Conservation (phyloP, 140 eudicot genomes). For the Stevia rebaudiana region DNA sequence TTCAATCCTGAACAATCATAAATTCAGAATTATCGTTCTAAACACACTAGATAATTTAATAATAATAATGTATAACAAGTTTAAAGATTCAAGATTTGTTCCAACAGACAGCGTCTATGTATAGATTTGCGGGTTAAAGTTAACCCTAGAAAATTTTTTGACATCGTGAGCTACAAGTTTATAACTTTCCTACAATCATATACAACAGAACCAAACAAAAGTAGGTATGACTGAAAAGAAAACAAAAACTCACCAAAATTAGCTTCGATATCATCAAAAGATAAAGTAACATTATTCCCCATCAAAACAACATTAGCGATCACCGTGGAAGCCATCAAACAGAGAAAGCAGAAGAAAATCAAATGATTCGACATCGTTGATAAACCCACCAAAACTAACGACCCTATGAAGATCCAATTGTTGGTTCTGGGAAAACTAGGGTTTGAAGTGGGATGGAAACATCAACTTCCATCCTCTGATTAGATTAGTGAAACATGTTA, state of each 20-base stretch:
- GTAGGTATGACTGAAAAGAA: background rate
- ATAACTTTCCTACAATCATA: background rate
- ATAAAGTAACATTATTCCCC: constrained; percentile 49
- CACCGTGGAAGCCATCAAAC: constrained; percentile 36
- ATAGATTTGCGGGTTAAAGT: background rate
- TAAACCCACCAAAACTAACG: constrained; percentile 18
- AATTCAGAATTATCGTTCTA: background rate
- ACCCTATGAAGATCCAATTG: constrained; percentile 12
- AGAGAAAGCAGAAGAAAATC: constrained; percentile 29
- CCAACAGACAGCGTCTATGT: no score
- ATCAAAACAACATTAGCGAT: constrained; percentile 58
- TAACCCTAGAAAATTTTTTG: background rate
- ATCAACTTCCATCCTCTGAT: constrained; percentile 81
- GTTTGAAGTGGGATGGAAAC: constrained; percentile 50
- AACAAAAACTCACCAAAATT: constrained; percentile 62
- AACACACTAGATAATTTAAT: background rate
- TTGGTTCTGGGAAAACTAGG: constrained; percentile 14
- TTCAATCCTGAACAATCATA: background rate
- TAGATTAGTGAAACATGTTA: constrained; percentile 27
- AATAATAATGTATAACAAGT: background rate
- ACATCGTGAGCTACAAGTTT: background rate
- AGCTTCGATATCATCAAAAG: constrained; percentile 84
- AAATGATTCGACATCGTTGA: constrained; percentile 37
- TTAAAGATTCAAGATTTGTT: constrained; percentile 3
- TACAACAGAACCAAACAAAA: background rate